These are phyloP conservation scores for Saccharum officinarum DNA, from an alignment of 176 grass and related monocot species.

Conservation along the genomic window DNA sequence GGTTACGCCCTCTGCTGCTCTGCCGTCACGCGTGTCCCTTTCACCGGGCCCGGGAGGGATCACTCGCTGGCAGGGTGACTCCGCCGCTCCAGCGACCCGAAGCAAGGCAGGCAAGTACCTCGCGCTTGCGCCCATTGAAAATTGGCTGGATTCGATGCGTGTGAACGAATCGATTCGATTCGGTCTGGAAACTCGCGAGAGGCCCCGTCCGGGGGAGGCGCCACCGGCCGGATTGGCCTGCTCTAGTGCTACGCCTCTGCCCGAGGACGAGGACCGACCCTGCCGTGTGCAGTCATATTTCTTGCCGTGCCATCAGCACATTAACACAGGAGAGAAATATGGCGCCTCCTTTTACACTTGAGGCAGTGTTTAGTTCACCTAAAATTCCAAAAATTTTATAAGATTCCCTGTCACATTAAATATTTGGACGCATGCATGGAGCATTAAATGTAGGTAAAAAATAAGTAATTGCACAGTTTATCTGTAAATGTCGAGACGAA, in stretches of 20 bases:
- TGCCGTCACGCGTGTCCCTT: not conserved
- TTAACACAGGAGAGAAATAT: not conserved
- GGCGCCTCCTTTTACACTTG: not conserved
- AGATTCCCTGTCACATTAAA: no score
- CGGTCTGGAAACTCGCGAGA: not conserved
- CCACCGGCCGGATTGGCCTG: not conserved
- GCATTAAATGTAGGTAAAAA: no score
- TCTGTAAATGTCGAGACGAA: no score
- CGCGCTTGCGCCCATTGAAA: constrained; percentile 18
- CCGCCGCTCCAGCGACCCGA: not conserved
- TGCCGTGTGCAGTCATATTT: no score
- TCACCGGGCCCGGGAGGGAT: not conserved
- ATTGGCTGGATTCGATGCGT: not conserved
- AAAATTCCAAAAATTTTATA: no score
- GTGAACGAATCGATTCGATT: constrained; percentile 47
- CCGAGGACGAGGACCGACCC: not conserved
- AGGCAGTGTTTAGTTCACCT: no score
- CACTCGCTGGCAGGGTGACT: not conserved
- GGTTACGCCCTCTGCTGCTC: constrained; percentile 21
- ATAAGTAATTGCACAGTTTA: no score
- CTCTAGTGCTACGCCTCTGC: not conserved
- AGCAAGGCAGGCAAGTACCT: not conserved
- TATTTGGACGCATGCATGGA: no score
- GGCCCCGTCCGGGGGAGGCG: constrained; percentile 45
- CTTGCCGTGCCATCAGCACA: not conserved